A percentile compares a stretch with the other conserved stretches of the same genome.
Evolutionary conservation across 2,329 filamentous ascomycete genomes (phyloP).

Genomic region (Cercospora sp.): DNA sequence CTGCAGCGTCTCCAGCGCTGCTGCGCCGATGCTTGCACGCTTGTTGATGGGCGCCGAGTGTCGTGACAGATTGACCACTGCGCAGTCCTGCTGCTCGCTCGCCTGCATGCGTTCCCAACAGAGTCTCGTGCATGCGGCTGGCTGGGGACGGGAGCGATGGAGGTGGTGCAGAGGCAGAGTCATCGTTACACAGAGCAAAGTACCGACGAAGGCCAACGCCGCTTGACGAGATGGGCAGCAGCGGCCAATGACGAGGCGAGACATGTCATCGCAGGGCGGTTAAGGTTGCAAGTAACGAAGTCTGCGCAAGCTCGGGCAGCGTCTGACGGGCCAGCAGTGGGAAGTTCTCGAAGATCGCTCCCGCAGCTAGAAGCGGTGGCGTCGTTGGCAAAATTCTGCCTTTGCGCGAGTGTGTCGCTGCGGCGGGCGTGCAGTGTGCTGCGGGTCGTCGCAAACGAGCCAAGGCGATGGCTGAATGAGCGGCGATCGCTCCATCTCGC

Average conservation of each 20-base stretch:
- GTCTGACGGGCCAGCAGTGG: constrained; percentile 6
- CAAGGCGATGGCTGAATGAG: constrained; percentile 6
- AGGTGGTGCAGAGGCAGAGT: constrained; percentile 4
- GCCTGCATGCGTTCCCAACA: constrained; percentile 15
- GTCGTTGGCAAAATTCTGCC: background rate
- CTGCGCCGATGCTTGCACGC: background rate
- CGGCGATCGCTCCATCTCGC: constrained; percentile 1
- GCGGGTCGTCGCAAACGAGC: constrained; percentile 2
- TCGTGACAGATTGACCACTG: background rate
- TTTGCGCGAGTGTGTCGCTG: background rate
- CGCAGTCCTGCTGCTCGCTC: background rate
- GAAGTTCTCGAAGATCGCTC: constrained; percentile 12
- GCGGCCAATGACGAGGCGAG: constrained; percentile 8
- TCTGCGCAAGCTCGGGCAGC: constrained; percentile 4
- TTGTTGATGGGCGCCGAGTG: background rate
- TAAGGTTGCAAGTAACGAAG: constrained; percentile 10
- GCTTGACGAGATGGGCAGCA: background rate
- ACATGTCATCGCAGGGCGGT: constrained; percentile 3
- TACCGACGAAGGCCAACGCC: constrained; percentile 9
- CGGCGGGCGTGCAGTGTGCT: background rate
- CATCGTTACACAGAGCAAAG: constrained; percentile 13
- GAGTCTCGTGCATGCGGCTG: constrained; percentile 15
- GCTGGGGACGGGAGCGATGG: background rate
- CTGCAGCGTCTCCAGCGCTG: background rate
- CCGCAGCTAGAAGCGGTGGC: constrained; percentile 6